phyloP scores from a whole-genome alignment of 495 filamentous ascomycete genomes.

The Gamarada debralockiae region DNA sequence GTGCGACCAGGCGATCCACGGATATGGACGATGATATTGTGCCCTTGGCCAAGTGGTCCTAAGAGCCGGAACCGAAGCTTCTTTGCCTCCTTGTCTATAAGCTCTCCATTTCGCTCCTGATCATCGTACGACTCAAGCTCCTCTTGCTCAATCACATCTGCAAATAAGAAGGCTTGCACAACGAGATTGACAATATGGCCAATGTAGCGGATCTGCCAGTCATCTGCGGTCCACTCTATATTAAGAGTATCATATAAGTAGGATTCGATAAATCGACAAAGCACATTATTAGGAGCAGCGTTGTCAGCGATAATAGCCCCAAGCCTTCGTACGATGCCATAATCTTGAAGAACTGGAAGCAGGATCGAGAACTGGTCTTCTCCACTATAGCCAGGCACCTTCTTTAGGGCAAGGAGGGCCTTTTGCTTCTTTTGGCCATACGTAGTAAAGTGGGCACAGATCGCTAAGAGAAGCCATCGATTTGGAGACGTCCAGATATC shows the following conservation, averaged over 20 bases:
- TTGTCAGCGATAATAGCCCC: neutral
- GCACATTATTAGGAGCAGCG: neutral
- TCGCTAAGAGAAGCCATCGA: too few species aligned
- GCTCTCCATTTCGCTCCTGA: neutral
- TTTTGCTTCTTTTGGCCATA: too few species aligned
- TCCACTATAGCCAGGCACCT: too few species aligned
- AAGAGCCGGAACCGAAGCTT: neutral
- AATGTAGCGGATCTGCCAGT: neutral
- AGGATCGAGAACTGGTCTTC: too few species aligned
- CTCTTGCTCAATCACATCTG: neutral
- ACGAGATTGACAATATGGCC: neutral
- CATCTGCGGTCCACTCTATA: neutral
- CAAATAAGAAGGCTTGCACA: slow-evolving; percentile 1
- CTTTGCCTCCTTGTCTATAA: neutral
- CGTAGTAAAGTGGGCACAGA: too few species aligned
- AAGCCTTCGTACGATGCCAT: too few species aligned
- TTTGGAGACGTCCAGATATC: too few species aligned
- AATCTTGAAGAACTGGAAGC: too few species aligned
- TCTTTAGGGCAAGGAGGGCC: too few species aligned
- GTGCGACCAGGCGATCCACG: too few species aligned
- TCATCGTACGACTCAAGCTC: neutral
- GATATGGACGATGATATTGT: slow-evolving; percentile 12
- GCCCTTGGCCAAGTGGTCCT: neutral
- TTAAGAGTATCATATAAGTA: neutral
- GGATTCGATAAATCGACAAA: neutral